Conservation (phyloP, 192 early-diverging fungal genomes). For the Mycoemilia scoparia region DNA sequence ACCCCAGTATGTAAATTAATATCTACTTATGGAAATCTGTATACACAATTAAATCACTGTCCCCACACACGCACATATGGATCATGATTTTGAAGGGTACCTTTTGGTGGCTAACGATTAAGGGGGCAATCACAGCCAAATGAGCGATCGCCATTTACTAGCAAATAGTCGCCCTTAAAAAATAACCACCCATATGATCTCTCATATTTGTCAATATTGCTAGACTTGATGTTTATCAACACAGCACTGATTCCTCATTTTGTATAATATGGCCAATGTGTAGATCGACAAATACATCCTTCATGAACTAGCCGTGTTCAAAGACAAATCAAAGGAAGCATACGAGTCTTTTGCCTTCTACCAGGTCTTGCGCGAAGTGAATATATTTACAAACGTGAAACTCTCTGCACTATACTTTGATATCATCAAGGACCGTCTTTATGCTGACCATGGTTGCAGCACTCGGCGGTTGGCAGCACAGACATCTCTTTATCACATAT, state of each 20-base stretch:
- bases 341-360: conserved; percentile 45
- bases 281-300: conserved; percentile 31
- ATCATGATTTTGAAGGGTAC: too few species aligned
- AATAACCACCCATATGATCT: too few species aligned
- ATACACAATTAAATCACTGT: too few species aligned
- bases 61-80: not conserved
- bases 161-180: too few species aligned
- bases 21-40: too few species aligned
- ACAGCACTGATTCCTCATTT: not conserved
- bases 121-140: too few species aligned
- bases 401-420: conserved; percentile 69
- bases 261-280: conserved; percentile 8
- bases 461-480: conserved; percentile 38
- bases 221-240: not conserved
- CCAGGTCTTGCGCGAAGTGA: conserved; percentile 41
- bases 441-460: conserved; percentile 29
- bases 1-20: conserved; percentile 10
- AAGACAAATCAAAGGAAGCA: conserved; percentile 26
- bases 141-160: too few species aligned
- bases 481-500: conserved; percentile 40
- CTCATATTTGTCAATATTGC: not conserved
- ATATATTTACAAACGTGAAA: conserved; percentile 42
- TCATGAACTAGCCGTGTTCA: conserved; percentile 45
- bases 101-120: too few species aligned
- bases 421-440: conserved; percentile 58